Percentiles rank a stretch among this genome's conserved stretches.
Conservation (phyloP, 2,329 filamentous ascomycete genomes). For the Microdochium paspali region DNA sequence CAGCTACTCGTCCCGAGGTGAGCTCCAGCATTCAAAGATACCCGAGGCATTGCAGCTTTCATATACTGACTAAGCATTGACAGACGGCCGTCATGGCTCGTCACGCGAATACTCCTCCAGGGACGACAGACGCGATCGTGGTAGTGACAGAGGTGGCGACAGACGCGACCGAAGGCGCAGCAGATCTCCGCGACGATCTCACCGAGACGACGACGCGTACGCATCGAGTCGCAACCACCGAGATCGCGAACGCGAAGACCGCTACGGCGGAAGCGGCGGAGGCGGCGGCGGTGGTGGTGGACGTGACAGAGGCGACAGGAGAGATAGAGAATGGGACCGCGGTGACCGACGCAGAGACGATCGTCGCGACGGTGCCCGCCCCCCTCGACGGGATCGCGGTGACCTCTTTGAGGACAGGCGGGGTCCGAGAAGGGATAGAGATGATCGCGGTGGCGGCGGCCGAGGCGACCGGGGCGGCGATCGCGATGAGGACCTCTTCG, state of each 20-base stretch:
- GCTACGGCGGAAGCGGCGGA: slow-evolving; percentile 65
- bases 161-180: slow-evolving; percentile 64
- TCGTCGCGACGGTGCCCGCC: slow-evolving; percentile 28
- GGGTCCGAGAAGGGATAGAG: slow-evolving; percentile 27
- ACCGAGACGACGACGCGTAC: slow-evolving; percentile 66
- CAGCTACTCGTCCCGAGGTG: slow-evolving; percentile 71
- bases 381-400: slow-evolving; percentile 53
- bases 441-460: slow-evolving; percentile 23
- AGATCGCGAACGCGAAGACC: slow-evolving; percentile 86
- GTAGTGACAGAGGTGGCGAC: slow-evolving; percentile 24
- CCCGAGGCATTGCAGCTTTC: slow-evolving; percentile 8
- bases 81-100: slow-evolving; percentile 41
- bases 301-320: slow-evolving; percentile 26
- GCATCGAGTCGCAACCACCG: slow-evolving; percentile 88
- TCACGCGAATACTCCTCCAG: slow-evolving; percentile 46
- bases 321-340: slow-evolving; percentile 54
- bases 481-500: slow-evolving; percentile 40
- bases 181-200: slow-evolving; percentile 64
- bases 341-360: slow-evolving; percentile 45
- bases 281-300: slow-evolving; percentile 35
- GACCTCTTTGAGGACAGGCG: slow-evolving; percentile 52
- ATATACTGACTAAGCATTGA: slow-evolving; percentile 10
- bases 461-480: slow-evolving; percentile 25
- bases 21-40: slow-evolving; percentile 14
- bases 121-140: slow-evolving; percentile 24